Base-by-base conservation (phyloP, 2,329 filamentous ascomycete genomes). In the Gyromitra esculenta region DNA sequence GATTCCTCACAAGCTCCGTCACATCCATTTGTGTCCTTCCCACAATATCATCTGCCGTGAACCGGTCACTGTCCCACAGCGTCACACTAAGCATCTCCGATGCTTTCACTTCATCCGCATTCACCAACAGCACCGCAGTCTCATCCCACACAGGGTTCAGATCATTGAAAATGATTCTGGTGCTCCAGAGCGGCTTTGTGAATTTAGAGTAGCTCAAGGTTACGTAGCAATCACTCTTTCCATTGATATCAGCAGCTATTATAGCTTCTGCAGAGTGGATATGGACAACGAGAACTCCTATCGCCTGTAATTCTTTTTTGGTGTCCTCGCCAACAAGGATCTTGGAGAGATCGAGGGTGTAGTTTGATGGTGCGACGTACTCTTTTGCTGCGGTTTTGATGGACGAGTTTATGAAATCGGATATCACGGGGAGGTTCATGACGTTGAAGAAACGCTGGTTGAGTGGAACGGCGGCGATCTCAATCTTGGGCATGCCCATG, bases 1-100 rank as follows among this genome's bases (percentile, higher is more conserved):
- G 94, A 82, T 97, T 92, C 82, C 97, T 92, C 73, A 98, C 96
- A 85, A 99, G 91, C 83, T 97, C 94, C 81, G 97, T 94, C 82
- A 99, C 93, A 75, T 89, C 88, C 7, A 93, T 83, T 81, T 93
- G 91, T 13, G 93, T 91, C 15, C 91, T 87, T 15, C 91, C 91
- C 0, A 93, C 85, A 80, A 93, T 91, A 79, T 93, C 91, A 81
- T 93, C 91, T 0, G 91, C 91, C 1, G 89, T 91, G 66, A 88
- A 87, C 56, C 89, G 89, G 81, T 93, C 91, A 1, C 90, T 92
- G 80, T 94, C 91, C 91, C 91, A 94, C 0, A 93, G 85, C 81
- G 93, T 91, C 0, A 93, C 81, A 1, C 91, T 87, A 8, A 94
- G 82, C 43, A 88, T 89, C 82, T 92, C 91, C 25, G 90, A 87